Conservation (phyloP, 495 filamentous ascomycete species). For the Chaetomium cochliodes region DNA sequence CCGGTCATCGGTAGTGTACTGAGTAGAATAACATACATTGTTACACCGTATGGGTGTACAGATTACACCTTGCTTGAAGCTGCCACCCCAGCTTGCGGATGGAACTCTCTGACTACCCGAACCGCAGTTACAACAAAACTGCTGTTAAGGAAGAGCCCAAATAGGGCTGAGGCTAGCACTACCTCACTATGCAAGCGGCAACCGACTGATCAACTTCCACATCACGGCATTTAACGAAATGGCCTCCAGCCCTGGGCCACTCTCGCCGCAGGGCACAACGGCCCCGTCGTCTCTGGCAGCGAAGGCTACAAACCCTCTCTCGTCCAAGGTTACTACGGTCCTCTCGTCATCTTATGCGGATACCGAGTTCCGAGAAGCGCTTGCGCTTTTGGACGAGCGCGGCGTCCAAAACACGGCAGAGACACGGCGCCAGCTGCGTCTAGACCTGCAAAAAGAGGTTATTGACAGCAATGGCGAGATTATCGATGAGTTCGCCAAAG, state of each 20-base stretch:
- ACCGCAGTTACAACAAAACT: background rate
- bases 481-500: constrained; percentile 82
- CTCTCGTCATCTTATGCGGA: constrained; percentile 92
- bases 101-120: background rate
- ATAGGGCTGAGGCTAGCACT: constrained; percentile 5
- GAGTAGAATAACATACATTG: too few species aligned
- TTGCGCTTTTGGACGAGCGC: constrained; percentile 71
- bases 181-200: background rate
- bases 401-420: constrained; percentile 74
- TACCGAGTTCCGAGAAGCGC: constrained; percentile 82
- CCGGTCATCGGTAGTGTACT: too few species aligned
- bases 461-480: constrained; percentile 92
- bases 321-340: constrained; percentile 71
- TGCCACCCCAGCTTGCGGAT: background rate
- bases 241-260: constrained; percentile 17
- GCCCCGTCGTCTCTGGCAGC: constrained; percentile 13
- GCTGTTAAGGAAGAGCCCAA: background rate
- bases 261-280: constrained; percentile 22
- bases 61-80: too few species aligned
- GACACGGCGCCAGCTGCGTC: constrained; percentile 71
- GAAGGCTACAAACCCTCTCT: constrained; percentile 32
- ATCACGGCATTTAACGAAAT: constrained; percentile 7
- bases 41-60: too few species aligned
- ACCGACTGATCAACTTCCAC: background rate
- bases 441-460: constrained; percentile 89